Evolutionary conservation across 768 basidiomycete genomes (phyloP).

Genomic region (Hericium coralloides): DNA sequence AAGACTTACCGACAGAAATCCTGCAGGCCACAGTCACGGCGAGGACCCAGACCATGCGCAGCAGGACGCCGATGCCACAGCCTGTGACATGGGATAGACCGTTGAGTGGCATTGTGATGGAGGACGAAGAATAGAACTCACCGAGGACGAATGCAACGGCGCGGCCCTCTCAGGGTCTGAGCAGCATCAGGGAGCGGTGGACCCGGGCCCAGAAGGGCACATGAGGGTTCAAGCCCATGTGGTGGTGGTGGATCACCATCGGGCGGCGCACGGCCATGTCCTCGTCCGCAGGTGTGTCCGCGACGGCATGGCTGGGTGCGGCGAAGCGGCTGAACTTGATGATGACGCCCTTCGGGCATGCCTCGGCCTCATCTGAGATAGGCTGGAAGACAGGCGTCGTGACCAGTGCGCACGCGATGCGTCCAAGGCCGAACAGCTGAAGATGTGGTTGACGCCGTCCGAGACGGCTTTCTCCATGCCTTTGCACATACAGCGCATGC

Average conservation of each 20-base stretch:
- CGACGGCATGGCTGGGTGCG: constrained; percentile 14
- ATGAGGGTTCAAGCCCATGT: too few species aligned
- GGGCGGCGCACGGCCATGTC: constrained; percentile 13
- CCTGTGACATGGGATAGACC: too few species aligned
- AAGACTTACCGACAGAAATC: too few species aligned
- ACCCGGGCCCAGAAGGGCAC: constrained; percentile 53
- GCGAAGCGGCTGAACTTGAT: neutral
- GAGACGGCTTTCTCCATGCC: constrained; percentile 13
- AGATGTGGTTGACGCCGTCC: constrained; percentile 3
- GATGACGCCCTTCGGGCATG: neutral
- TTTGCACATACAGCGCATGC: constrained; percentile 11
- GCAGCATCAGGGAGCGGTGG: constrained; percentile 53
- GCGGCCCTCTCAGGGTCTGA: constrained; percentile 85
- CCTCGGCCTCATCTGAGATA: too few species aligned
- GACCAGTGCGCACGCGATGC: neutral
- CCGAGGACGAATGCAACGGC: constrained; percentile 79
- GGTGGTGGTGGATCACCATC: constrained; percentile 9
- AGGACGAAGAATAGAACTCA: constrained; percentile 23
- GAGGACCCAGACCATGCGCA: constrained; percentile 76
- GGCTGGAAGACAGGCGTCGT: neutral
- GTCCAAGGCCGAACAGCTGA: constrained; percentile 3
- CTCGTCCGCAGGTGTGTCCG: too few species aligned
- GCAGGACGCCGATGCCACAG: constrained; percentile 73
- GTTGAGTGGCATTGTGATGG: neutral
- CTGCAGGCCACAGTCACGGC: constrained; percentile 22